These are phyloP conservation scores for Musa beccarii DNA, from an alignment of 176 grass and related monocot genomes.

Conservation along the genomic window DNA sequence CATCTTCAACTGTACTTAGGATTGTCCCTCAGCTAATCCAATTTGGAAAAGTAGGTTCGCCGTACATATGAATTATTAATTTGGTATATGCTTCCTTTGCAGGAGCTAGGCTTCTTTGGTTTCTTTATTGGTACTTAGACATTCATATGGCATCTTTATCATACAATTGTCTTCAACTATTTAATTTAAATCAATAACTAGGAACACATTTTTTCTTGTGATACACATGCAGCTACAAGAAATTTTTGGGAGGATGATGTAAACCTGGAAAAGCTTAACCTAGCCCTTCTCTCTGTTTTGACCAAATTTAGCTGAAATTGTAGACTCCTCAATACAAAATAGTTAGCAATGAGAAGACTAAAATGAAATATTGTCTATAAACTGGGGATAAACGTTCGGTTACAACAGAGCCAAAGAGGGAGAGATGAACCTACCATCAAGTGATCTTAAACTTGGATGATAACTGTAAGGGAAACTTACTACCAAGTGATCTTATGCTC, in stretches of 20 bases:
- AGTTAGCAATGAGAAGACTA: neutral
- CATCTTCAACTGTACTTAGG: conserved; percentile 85
- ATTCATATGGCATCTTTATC: neutral
- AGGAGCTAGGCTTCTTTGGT: neutral
- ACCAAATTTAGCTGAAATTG: neutral
- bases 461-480: no score
- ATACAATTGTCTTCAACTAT: neutral
- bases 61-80: neutral
- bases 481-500: no score
- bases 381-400: neutral
- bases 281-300: neutral
- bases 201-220: no score
- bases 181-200: no score
- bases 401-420: no score
- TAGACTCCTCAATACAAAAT: neutral
- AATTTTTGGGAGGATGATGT: no score
- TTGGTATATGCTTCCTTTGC: neutral
- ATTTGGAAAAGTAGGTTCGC: conserved; percentile 69
- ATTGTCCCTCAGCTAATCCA: conserved; percentile 87
- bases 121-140: neutral
- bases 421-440: no score
- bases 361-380: neutral
- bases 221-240: no score
- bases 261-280: neutral
- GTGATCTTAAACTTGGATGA: no score